Evolutionary conservation across 176 grass and related monocot species (phyloP).

Genomic region (Elymus sibiricus): DNA sequence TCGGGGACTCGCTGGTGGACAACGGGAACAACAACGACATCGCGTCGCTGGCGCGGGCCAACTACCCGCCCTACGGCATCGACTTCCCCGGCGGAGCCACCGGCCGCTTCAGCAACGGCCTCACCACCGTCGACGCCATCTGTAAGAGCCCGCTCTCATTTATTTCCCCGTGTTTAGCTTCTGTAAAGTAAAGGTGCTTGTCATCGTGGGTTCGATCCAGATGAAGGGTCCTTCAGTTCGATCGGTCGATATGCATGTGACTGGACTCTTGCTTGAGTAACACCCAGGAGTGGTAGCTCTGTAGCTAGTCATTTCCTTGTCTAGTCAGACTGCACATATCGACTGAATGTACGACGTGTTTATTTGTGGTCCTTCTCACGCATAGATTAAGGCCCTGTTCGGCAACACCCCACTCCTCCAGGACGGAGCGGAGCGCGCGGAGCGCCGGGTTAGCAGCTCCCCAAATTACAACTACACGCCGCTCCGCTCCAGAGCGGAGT

Average conservation of each 20-base stretch:
- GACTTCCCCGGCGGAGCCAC: constrained; percentile 68
- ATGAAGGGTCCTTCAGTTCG: too few species aligned
- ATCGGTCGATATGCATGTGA: too few species aligned
- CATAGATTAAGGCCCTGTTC: too few species aligned
- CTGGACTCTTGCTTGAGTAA: not conserved
- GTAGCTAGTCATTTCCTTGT: not conserved
- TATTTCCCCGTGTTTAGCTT: not conserved
- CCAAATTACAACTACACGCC: too few species aligned
- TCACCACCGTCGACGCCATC: constrained; percentile 73
- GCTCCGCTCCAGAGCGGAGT: too few species aligned
- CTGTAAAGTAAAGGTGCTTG: not conserved
- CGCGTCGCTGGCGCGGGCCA: constrained; percentile 75
- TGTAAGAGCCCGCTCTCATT: not conserved
- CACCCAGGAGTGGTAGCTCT: not conserved
- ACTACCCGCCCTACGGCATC: constrained; percentile 86
- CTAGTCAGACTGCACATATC: not conserved
- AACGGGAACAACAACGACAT: constrained; percentile 96
- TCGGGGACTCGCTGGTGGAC: constrained; percentile 87
- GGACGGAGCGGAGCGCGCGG: too few species aligned
- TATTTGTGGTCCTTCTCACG: not conserved
- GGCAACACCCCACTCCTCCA: too few species aligned
- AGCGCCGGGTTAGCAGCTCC: too few species aligned
- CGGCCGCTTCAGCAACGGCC: constrained; percentile 85
- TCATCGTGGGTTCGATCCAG: too few species aligned
- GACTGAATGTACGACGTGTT: not conserved